Evolutionary conservation across 208 protist species (phyloP), one percentile per base, ranked within the genome.

Genomic region (Porcisia hertigi): DNA sequence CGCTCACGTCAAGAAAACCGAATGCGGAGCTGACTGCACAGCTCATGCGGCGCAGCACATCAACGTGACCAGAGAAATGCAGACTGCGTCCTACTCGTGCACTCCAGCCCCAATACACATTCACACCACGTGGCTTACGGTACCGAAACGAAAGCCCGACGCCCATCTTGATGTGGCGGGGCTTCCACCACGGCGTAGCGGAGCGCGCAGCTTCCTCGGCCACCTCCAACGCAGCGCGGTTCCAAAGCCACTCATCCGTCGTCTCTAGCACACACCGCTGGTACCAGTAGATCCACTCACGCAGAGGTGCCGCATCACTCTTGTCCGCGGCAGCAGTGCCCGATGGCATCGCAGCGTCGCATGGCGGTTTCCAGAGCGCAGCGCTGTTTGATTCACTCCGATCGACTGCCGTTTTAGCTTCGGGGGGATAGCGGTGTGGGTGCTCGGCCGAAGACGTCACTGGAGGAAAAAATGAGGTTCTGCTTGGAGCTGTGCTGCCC

Each of bases 11-110:
- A 16, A 93, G 58, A 14, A 74, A 79, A 14, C 73, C 81, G 16
- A 88, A 86, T 20, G 66, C 82, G 71, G 82, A 91, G 66, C 82
- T 90, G 47, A 92, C 72, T n/a, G 88, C 79, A 71, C 78, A 86
- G 80, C 85, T 93, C 66, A 88, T 79, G 60, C 92, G 92, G 2
- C 88, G 89, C 75, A 96, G 78, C 23, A 87, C 88, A 65, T 96
- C 92, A 0, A 96, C 80, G 78, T 96, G 89, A 1, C 80, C 73
- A 0, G 88, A 90, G 63, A 94, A 70, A 47, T 77, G 73, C 30
- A 88, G 71, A 9, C 84, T 82, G 25, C 82, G 71, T 55, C 87
- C 89, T 45, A 85, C 71, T 58, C 88, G 83, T 53, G 59, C 77
- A 54, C 82, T 88, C 52, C 78, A 78, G 30, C 92, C 92, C 83